phyloP scores from a whole-genome alignment of 306 rosid genomes.

The Urtica urens region DNA sequence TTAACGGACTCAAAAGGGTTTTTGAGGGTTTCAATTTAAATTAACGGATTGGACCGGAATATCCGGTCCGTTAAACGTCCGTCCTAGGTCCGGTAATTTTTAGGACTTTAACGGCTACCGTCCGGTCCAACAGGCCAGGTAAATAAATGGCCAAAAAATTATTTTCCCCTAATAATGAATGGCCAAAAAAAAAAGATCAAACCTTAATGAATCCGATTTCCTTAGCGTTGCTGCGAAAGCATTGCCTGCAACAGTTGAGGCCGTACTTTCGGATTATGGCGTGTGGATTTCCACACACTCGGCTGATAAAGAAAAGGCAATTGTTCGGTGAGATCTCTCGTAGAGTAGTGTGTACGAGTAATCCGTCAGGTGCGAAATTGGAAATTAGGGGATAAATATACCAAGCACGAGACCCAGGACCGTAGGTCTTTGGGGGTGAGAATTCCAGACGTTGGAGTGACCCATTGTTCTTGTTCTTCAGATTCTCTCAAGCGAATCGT shows the following conservation, averaged over 20 bases:
- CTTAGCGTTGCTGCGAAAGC: constrained; percentile 56
- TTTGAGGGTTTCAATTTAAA: no score
- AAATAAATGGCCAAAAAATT: background rate
- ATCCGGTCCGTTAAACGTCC: no score
- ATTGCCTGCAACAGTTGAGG: constrained; percentile 52
- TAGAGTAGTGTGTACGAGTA: no score
- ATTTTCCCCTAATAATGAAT: no score
- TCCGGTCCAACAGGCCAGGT: background rate
- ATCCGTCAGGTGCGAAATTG: no score
- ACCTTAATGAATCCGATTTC: constrained; percentile 52
- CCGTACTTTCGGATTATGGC: constrained; percentile 47
- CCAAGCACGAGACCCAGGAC: constrained; percentile 49
- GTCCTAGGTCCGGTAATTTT: no score
- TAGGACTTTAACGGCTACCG: no score
- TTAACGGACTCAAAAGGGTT: no score
- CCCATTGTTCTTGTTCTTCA: constrained; percentile 25
- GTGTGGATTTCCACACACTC: constrained; percentile 50
- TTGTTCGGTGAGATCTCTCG: background rate
- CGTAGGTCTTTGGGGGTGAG: constrained; percentile 44
- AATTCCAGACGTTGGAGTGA: constrained; percentile 41
- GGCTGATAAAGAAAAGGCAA: constrained; percentile 12
- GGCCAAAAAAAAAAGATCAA: background rate
- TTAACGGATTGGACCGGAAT: no score
- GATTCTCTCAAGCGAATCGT: background rate
- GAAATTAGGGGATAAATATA: background rate